Conservation (phyloP, 2,329 filamentous ascomycete species). For the Botrytis cinerea region DNA sequence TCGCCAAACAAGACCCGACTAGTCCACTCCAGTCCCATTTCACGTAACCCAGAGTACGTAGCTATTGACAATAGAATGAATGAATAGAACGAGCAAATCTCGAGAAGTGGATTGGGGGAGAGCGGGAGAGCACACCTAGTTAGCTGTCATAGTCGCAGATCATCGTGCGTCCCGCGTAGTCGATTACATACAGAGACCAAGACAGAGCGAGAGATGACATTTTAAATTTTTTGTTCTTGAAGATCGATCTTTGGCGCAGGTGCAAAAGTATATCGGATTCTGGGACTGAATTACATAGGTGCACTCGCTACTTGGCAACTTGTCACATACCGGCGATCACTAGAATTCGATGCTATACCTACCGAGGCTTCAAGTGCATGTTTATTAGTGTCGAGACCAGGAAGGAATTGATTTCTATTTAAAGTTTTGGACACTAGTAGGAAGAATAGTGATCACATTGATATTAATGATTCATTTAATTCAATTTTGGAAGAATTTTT, state of each 20-base stretch:
- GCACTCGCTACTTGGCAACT: not conserved
- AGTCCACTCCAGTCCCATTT: not conserved
- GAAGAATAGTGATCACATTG: not conserved
- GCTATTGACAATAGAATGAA: too few species aligned
- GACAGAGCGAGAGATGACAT: not conserved
- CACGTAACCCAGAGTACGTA: not conserved
- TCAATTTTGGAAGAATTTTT: not conserved
- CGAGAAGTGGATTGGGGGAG: not conserved
- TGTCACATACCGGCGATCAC: not conserved
- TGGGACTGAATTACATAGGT: not conserved
- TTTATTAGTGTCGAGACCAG: not conserved
- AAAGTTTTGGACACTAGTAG: not conserved
- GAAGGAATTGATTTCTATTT: not conserved
- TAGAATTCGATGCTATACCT: not conserved
- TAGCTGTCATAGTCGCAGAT: not conserved
- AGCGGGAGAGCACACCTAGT: not conserved
- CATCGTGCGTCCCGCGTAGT: not conserved
- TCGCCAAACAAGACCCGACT: not conserved
- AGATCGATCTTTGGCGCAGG: not conserved
- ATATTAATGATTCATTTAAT: not conserved
- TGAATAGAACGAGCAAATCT: not conserved
- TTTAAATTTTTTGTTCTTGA: not conserved
- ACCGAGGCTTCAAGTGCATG: not conserved
- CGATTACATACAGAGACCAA: not conserved
- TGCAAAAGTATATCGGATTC: not conserved